Conservation (phyloP, 73 alveolate species). For the Blepharisma japonicum region DNA sequence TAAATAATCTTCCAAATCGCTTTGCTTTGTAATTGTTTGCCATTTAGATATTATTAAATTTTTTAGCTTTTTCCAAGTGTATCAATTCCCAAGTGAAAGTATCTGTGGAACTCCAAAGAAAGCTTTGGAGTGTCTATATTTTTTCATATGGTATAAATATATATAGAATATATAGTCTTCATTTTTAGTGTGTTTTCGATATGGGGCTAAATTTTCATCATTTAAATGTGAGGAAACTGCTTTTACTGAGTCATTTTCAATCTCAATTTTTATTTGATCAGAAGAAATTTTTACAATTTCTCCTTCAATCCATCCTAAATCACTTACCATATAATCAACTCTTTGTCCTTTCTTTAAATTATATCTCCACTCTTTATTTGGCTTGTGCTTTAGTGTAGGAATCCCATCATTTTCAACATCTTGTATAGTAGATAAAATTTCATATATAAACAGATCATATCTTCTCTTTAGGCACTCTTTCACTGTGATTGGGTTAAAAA, state of each 20-base stretch:
- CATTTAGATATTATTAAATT: too few relatives aligned
- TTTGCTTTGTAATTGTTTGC: too few relatives aligned
- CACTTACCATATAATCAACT: neutral
- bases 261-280: too few relatives aligned
- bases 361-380: neutral
- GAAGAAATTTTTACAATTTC: neutral
- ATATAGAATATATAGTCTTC: neutral
- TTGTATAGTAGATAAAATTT: slow-evolving; percentile 5
- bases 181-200: neutral
- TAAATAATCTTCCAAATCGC: too few relatives aligned
- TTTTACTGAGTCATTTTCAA: neutral
- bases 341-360: neutral
- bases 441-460: neutral
- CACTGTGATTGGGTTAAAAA: neutral
- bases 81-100: slow-evolving; percentile 32
- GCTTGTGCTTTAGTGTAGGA: neutral
- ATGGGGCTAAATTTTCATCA: neutral
- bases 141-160: neutral
- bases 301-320: slow-evolving; percentile 2
- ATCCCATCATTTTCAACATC: slow-evolving; percentile 16
- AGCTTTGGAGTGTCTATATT: neutral
- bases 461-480: neutral
- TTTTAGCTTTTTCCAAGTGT: neutral
- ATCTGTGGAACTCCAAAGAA: slow-evolving; percentile 16
- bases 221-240: neutral